phyloP scores from a whole-genome alignment of 2,329 filamentous ascomycete species.

The Blumeria graminis region DNA sequence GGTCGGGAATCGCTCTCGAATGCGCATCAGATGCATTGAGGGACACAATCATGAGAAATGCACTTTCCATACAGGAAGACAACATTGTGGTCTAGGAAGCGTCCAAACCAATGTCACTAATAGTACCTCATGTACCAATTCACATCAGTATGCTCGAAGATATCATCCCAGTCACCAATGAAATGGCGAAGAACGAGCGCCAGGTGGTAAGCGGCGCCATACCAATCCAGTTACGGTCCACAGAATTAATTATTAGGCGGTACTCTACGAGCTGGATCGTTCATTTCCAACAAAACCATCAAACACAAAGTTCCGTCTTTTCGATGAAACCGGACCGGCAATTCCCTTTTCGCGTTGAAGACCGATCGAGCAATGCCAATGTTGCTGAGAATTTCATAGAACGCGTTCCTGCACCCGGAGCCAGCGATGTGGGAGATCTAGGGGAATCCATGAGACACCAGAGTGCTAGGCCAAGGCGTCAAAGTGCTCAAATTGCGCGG shows the following conservation, averaged over 20 bases:
- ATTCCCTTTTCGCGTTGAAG: neutral
- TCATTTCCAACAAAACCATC: neutral
- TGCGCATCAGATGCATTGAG: too few species aligned
- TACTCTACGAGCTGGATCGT: neutral
- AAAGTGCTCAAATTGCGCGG: too few species aligned
- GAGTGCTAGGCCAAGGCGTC: too few species aligned
- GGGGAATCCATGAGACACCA: too few species aligned
- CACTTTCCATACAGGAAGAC: too few species aligned
- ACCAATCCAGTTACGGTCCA: neutral
- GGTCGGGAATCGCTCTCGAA: too few species aligned
- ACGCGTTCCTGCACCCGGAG: too few species aligned
- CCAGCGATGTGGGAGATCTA: too few species aligned
- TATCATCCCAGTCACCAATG: neutral
- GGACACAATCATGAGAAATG: too few species aligned
- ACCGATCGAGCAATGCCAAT: neutral
- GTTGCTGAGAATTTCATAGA: neutral
- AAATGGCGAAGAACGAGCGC: neutral
- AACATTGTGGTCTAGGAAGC: too few species aligned
- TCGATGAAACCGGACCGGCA: neutral
- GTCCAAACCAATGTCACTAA: too few species aligned
- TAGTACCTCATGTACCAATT: neutral
- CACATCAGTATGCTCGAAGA: neutral
- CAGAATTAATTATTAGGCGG: neutral
- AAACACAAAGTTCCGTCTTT: neutral
- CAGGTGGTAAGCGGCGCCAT: neutral